Conservation (phyloP, 805 yeast genomes). For the Wickerhamiella nectarea region DNA sequence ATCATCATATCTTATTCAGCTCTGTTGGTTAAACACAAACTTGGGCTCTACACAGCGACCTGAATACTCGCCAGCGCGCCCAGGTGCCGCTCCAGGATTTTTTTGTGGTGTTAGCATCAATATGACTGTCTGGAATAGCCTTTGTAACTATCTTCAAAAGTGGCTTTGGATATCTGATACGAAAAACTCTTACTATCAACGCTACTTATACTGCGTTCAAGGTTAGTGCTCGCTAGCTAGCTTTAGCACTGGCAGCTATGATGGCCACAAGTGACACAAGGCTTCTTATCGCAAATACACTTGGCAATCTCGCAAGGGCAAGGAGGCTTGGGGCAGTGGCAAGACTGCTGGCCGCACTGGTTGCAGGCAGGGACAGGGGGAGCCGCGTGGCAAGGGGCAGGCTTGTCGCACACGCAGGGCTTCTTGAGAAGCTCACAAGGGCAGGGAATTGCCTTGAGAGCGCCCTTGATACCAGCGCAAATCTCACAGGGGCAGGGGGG, state of each 20-base stretch:
- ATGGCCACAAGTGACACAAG: neutral
- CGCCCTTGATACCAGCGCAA: slow-evolving; percentile 2
- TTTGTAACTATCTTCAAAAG: no score
- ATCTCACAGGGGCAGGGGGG: slow-evolving; percentile 5
- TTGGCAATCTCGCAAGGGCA: slow-evolving; percentile 7
- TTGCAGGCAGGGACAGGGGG: neutral
- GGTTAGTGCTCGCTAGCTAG: neutral
- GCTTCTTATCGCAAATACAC: slow-evolving; percentile 3
- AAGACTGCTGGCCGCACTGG: slow-evolving; percentile 1
- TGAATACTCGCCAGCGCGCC: no score
- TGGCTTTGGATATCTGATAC: no score
- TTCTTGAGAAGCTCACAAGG: slow-evolving; percentile 7
- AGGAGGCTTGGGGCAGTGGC: slow-evolving; percentile 6
- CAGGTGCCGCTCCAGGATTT: no score
- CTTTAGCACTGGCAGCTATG: slow-evolving; percentile 5
- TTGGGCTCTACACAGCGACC: no score
- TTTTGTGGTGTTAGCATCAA: no score
- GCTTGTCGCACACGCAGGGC: slow-evolving; percentile 7
- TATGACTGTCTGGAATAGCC: no score
- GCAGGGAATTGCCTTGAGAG: slow-evolving; percentile 2
- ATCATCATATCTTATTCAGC: no score
- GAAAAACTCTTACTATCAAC: neutral
- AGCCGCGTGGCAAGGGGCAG: neutral
- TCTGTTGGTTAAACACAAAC: no score
- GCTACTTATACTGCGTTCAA: neutral